phyloP scores from a whole-genome alignment of 164 flowering plant species.

The Vitis cinerea region DNA sequence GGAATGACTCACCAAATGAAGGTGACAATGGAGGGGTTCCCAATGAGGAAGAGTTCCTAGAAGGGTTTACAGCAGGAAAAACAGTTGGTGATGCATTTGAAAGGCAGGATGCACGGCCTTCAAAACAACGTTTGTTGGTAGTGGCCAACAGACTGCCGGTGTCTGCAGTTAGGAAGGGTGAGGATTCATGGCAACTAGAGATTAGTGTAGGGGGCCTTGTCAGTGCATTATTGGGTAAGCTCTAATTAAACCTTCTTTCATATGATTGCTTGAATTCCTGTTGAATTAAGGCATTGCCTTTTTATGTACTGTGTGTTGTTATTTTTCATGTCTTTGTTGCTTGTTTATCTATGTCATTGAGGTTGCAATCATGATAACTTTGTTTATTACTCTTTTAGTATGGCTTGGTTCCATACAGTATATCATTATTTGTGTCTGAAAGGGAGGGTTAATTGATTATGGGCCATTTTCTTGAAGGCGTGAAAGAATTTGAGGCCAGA shows the following conservation, averaged over 20 bases:
- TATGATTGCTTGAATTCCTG: no score
- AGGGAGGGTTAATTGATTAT: conserved; percentile 10
- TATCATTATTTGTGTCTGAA: not conserved
- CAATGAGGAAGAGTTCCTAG: conserved; percentile 40
- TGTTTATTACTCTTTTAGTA: no score
- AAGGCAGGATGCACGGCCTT: conserved; percentile 42
- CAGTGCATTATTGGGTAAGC: conserved; percentile 87
- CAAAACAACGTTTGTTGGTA: conserved; percentile 76
- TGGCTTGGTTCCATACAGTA: no score
- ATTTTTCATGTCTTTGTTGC: no score
- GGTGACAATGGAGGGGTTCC: conserved; percentile 28
- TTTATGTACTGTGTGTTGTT: no score
- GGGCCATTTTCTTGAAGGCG: conserved; percentile 51
- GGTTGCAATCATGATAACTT: no score
- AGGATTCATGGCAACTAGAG: conserved; percentile 81
- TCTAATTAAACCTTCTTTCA: not conserved
- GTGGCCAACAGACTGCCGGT: conserved; percentile 94
- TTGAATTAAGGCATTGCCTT: no score
- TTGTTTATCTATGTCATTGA: no score
- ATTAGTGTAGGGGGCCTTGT: conserved; percentile 94
- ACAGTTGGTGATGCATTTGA: conserved; percentile 30
- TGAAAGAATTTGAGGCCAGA: conserved; percentile 84
- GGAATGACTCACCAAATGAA: conserved; percentile 19
- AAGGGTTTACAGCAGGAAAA: conserved; percentile 32
- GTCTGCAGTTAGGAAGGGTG: conserved; percentile 79